Conservation (phyloP, 2,329 filamentous ascomycete genomes). For the Cytospora leucostoma region DNA sequence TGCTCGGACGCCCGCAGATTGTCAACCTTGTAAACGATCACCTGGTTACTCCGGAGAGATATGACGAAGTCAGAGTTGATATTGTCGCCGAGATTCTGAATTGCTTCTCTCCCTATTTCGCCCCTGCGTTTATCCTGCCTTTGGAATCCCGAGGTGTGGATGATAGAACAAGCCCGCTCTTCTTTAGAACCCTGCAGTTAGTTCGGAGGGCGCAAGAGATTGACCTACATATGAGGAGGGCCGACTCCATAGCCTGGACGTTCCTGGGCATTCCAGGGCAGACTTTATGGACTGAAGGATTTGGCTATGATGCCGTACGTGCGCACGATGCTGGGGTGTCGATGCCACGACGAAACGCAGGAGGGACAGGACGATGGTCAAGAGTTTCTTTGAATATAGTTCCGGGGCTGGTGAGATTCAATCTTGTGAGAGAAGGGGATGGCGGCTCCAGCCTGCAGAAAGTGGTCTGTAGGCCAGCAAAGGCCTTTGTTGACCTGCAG, state of each 20-base stretch:
- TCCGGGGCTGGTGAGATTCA: neutral
- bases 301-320: neutral
- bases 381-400: neutral
- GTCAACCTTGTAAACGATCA: neutral
- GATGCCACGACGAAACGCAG: neutral
- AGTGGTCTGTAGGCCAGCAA: neutral
- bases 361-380: neutral
- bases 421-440: neutral
- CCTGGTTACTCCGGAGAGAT: neutral
- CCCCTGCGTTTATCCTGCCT: neutral
- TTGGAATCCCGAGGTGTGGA: neutral
- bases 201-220: slow-evolving; percentile 6
- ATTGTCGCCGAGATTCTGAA: neutral
- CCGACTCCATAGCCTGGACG: neutral
- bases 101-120: slow-evolving; percentile 9
- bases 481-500: neutral
- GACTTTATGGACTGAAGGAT: neutral
- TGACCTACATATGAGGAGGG: neutral
- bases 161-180: neutral
- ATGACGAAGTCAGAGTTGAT: neutral
- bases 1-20: neutral
- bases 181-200: neutral
- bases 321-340: neutral
- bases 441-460: neutral
- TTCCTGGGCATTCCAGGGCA: neutral